Conservation (phyloP, 1,284 basidiomycete species). For the Heliocybe sulcata region DNA sequence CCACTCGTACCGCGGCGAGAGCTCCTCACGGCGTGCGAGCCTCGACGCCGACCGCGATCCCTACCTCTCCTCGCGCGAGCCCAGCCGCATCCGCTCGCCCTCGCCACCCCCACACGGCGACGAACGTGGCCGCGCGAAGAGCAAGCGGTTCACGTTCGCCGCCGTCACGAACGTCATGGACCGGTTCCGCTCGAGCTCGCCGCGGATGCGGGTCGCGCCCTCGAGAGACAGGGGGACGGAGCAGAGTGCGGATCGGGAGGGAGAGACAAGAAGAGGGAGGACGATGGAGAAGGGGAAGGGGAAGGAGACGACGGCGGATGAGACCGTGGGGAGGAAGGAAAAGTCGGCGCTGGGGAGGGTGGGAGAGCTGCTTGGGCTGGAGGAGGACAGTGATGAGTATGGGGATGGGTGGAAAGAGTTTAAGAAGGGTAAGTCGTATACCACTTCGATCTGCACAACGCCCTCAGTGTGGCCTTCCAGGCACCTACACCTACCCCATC, state of each 20-base stretch:
- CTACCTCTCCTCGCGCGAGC: conserved; percentile 4
- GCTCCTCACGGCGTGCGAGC: conserved; percentile 18
- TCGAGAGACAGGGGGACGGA: conserved; percentile 1
- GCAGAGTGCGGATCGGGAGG: conserved; percentile 5
- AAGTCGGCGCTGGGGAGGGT: conserved; percentile 21
- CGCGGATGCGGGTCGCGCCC: conserved; percentile 9
- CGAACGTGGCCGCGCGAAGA: conserved; percentile 24
- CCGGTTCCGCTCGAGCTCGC: conserved; percentile 34
- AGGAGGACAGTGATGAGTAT: conserved; percentile 39
- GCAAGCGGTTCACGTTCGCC: conserved; percentile 29
- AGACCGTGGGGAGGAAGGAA: neutral
- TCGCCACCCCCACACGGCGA: conserved; percentile 5
- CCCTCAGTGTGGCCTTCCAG: conserved; percentile 27
- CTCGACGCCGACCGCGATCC: neutral
- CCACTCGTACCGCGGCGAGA: conserved; percentile 9
- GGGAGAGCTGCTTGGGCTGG: conserved; percentile 30
- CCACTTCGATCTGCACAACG: neutral
- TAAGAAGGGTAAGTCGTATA: conserved; percentile 63
- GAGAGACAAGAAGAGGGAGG: conserved; percentile 6
- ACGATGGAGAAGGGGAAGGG: conserved; percentile 17
- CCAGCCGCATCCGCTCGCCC: conserved; percentile 9
- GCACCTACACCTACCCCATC: conserved; percentile 94
- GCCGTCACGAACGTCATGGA: conserved; percentile 28
- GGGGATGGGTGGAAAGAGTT: conserved; percentile 84
- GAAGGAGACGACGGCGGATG: conserved; percentile 13